phyloP scores from a whole-genome alignment of 192 early-diverging fungal species.

The Chytriomyces confervae region DNA sequence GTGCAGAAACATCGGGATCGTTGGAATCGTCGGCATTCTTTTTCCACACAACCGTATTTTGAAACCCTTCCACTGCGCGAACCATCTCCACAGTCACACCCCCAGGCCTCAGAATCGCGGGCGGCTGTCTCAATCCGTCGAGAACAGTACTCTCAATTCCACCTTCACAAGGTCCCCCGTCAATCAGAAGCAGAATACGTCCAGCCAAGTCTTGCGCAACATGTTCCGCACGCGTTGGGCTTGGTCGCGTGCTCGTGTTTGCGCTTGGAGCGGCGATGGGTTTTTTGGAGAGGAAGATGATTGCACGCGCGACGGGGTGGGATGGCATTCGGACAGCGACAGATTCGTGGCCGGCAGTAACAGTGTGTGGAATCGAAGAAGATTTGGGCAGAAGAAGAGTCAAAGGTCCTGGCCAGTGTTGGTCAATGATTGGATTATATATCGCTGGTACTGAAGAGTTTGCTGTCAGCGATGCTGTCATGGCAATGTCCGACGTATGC shows the following conservation, averaged over 20 bases:
- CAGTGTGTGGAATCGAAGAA: conserved; percentile 70
- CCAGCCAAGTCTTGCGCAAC: conserved; percentile 81
- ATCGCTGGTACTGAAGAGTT: conserved; percentile 28
- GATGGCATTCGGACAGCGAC: conserved; percentile 93
- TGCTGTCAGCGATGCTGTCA: conserved; percentile 77
- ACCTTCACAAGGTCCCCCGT: conserved; percentile 84
- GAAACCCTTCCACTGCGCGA: conserved; percentile 62
- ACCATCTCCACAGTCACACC: conserved; percentile 88
- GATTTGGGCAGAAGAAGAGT: conserved; percentile 86
- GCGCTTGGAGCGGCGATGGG: conserved; percentile 98
- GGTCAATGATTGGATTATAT: conserved; percentile 70
- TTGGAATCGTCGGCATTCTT: conserved; percentile 53
- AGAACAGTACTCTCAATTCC: conserved; percentile 96
- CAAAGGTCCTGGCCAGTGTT: conserved; percentile 93
- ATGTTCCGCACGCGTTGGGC: conserved; percentile 89
- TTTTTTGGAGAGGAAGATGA: conserved; percentile 81
- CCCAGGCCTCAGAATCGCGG: conserved; percentile 89
- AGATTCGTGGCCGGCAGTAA: conserved; percentile 83
- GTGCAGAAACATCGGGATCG: conserved; percentile 48
- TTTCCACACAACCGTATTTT: conserved; percentile 74
- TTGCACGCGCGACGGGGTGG: conserved; percentile 87
- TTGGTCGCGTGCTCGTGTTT: conserved; percentile 93
- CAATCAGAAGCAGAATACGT: conserved; percentile 85
- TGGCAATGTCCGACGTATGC: conserved; percentile 88
- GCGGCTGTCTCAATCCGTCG: conserved; percentile 74